Evolutionary conservation across 495 filamentous ascomycete genomes (phyloP).

Genomic region (Penicillium atrosanguineum): DNA sequence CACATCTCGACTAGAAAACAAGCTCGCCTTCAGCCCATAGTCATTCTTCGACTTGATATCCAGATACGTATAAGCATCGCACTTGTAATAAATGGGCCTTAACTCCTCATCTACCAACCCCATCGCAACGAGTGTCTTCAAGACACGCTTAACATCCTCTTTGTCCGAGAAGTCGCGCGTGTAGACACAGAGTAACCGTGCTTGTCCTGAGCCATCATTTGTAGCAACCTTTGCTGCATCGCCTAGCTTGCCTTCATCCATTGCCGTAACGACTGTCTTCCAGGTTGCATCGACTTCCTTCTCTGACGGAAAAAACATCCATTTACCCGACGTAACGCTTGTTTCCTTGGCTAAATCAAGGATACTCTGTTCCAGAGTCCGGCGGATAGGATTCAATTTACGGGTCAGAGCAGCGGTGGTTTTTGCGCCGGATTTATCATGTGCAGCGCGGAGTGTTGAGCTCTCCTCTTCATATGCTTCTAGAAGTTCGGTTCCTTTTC

Average conservation of each 20-base stretch:
- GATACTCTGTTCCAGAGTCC: slow-evolving; percentile 51
- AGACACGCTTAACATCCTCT: slow-evolving; percentile 65
- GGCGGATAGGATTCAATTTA: slow-evolving; percentile 51
- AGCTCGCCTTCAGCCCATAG: slow-evolving; percentile 61
- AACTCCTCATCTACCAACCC: slow-evolving; percentile 50
- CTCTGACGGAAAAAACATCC: slow-evolving; percentile 73
- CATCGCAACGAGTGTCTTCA: slow-evolving; percentile 56
- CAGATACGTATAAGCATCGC: slow-evolving; percentile 74
- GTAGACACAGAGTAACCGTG: slow-evolving; percentile 70
- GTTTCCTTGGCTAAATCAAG: slow-evolving; percentile 52
- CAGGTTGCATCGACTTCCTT: slow-evolving; percentile 61
- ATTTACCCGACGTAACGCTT: slow-evolving; percentile 66
- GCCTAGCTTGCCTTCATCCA: slow-evolving; percentile 63
- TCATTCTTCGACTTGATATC: slow-evolving; percentile 63
- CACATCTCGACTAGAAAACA: slow-evolving; percentile 46
- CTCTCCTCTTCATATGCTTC: slow-evolving; percentile 38
- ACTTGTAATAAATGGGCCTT: slow-evolving; percentile 72
- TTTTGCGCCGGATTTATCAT: slow-evolving; percentile 33
- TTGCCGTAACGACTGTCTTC: slow-evolving; percentile 60
- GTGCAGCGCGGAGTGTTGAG: slow-evolving; percentile 34
- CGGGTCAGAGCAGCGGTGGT: slow-evolving; percentile 41
- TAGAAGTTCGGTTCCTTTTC: slow-evolving; percentile 43
- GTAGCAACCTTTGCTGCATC: slow-evolving; percentile 68
- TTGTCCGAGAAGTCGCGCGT: slow-evolving; percentile 69
- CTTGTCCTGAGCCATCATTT: slow-evolving; percentile 35